Evolutionary conservation across 345 rosid genomes (phyloP).

Genomic region (Gynandropsis gynandra): DNA sequence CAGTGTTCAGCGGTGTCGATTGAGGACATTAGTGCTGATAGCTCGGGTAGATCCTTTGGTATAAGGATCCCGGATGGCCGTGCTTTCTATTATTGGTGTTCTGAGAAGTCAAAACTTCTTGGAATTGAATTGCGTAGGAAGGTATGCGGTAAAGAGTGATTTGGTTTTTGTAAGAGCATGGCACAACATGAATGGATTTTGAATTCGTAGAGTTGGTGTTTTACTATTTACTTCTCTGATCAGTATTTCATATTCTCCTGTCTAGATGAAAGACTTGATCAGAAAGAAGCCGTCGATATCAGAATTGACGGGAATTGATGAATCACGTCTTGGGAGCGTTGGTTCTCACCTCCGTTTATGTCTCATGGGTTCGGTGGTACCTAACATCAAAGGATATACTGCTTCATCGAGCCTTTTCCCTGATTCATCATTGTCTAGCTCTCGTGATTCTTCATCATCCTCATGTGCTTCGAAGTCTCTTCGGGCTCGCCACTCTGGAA

Average conservation of each 20-base stretch:
- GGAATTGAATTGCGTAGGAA: conserved; percentile 78
- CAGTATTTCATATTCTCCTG: neutral
- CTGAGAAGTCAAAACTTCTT: conserved; percentile 82
- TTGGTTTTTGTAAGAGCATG: neutral
- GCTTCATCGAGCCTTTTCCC: conserved; percentile 19
- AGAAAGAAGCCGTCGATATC: conserved; percentile 79
- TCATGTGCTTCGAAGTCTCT: conserved; percentile 35
- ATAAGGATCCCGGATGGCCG: conserved; percentile 49
- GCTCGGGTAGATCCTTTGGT: conserved; percentile 78
- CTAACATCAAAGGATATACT: conserved; percentile 28
- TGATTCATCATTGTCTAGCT: conserved; percentile 15
- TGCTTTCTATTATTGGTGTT: conserved; percentile 78
- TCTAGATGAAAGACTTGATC: conserved; percentile 79
- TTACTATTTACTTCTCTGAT: conserved; percentile 9
- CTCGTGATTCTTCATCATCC: conserved; percentile 18
- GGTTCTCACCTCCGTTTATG: conserved; percentile 73
- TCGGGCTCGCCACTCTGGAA: conserved; percentile 40
- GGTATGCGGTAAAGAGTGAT: conserved; percentile 39
- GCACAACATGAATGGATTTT: neutral
- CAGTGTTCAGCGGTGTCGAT: conserved; percentile 43
- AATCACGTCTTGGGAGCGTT: conserved; percentile 78
- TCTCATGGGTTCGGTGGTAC: conserved; percentile 55
- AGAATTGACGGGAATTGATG: conserved; percentile 83
- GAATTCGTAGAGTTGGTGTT: neutral
- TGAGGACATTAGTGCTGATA: conserved; percentile 61